Evolutionary conservation across 371 early-diverging fungal genomes (phyloP), one percentile per base, ranked within the genome.

Genomic region (Rhizomucor miehei): DNA sequence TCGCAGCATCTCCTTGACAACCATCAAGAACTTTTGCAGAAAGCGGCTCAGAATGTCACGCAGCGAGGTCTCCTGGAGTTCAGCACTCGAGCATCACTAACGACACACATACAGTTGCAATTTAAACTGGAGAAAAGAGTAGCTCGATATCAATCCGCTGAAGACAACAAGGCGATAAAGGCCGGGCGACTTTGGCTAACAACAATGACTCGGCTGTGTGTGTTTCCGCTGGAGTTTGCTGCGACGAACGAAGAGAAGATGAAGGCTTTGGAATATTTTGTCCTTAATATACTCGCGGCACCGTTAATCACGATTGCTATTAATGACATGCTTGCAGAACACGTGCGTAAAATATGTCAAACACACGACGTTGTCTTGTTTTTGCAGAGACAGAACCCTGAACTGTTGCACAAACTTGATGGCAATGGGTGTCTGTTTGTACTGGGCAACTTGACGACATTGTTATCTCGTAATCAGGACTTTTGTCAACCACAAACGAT

Each of bases 341-440:
- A 66, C 19, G 34, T 71, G 0, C 17, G 52, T 0, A 64, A 59
- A 49, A 54, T 62, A 43, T 29, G 52, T 0, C 23, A 57, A n/a
- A 40, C 49, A 8, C 48, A 40, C 12, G 48, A 44, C n/a, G n/a
- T n/a, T 17, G 48, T 57, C 0, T 47, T 37, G 6, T 44, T 54
- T 17, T 36, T 50, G 17, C 20, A 48, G 29, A 48, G 29, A 14
- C 44, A 35, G 35, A 55, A 53, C 16, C 11, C 34, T n/a, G 13
- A 51, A 11, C 51, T 55, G 58, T 52, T 50, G n/a, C 48, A 55
- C 8, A 24, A 21, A 6, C 37, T 79, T 0, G 57, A 62, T 11
- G 84, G 82, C 6, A 82, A 87, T 34, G 78, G 67, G 0, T 68
- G 76, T 8, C 52, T 88, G 2, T 87, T 78, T 60, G 61, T 88